Percentiles rank a stretch among this genome's conserved stretches.
Conservation (phyloP, 176 grass and related monocot genomes). For the Bonia amplexicaulis region DNA sequence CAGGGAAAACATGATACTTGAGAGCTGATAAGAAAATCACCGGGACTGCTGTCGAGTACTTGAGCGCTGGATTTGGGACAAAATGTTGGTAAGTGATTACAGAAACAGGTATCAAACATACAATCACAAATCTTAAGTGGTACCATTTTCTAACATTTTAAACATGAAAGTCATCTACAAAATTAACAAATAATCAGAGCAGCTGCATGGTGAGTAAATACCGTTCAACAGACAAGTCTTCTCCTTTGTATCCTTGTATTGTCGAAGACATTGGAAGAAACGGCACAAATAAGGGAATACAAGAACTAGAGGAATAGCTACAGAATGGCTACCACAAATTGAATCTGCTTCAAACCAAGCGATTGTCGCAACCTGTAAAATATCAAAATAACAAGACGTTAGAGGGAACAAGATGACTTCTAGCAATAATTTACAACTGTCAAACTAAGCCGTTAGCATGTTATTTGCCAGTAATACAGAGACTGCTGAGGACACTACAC, state of each 20-base stretch:
- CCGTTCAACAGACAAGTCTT: conserved; percentile 87
- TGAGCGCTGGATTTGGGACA: conserved; percentile 61
- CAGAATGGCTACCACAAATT: conserved; percentile 89
- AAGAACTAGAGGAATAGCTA: conserved; percentile 90
- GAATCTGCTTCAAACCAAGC: conserved; percentile 99
- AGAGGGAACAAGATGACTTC: neutral
- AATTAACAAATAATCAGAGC: conserved; percentile 5
- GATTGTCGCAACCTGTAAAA: conserved; percentile 83
- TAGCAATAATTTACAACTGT: neutral
- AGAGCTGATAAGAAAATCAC: conserved; percentile 93
- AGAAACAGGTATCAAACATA: neutral
- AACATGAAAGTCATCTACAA: conserved; percentile 2
- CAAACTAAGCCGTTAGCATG: neutral
- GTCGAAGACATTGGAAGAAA: conserved; percentile 93
- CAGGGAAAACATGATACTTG: conserved; percentile 85
- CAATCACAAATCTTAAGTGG: neutral
- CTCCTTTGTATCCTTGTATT: conserved; percentile 96
- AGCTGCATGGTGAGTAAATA: conserved; percentile 39
- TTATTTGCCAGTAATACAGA: neutral
- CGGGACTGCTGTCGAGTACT: conserved; percentile 89
- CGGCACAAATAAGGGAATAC: conserved; percentile 91
- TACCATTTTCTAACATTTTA: neutral
- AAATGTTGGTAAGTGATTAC: conserved; percentile 22
- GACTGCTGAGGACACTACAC: neutral
- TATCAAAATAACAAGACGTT: conserved; percentile 2